Conservation (phyloP, 176 grass and related monocot species). For the Cenchrus fungigraminus region DNA sequence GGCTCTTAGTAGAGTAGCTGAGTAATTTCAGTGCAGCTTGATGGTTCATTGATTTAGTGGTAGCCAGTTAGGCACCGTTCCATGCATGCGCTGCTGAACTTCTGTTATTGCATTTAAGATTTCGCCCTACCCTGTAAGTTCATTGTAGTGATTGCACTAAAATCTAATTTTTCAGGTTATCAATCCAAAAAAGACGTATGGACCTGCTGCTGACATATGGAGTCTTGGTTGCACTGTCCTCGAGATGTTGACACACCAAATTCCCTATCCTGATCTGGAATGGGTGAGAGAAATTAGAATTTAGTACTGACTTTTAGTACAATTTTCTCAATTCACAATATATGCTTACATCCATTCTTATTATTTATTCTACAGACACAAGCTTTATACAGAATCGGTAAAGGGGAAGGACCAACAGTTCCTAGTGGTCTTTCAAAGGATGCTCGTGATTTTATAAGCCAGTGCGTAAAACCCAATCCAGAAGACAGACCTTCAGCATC, state of each 20-base stretch:
- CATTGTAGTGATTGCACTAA: slow-evolving; percentile 41
- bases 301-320: background rate
- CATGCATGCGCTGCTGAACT: background rate
- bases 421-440: slow-evolving; percentile 56
- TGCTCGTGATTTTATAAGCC: slow-evolving; percentile 76
- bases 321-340: background rate
- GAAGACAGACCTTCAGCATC: slow-evolving; percentile 63
- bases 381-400: slow-evolving; percentile 75
- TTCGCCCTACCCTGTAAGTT: slow-evolving; percentile 31
- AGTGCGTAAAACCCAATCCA: slow-evolving; percentile 66
- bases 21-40: slow-evolving; percentile 6
- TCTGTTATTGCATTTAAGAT: slow-evolving; percentile 24
- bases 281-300: slow-evolving; percentile 58
- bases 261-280: slow-evolving; percentile 72
- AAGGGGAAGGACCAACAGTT: slow-evolving; percentile 57
- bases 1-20: slow-evolving; percentile 19
- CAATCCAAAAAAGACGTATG: slow-evolving; percentile 65
- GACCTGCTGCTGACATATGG: slow-evolving; percentile 84
- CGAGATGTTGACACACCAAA: slow-evolving; percentile 67
- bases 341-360: slow-evolving; percentile 21
- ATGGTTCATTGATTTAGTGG: background rate
- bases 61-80: background rate
- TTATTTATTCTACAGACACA: slow-evolving; percentile 64
- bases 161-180: slow-evolving; percentile 71
- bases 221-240: slow-evolving; percentile 77